Evolutionary conservation across 2,329 filamentous ascomycete genomes (phyloP).

Genomic region (Pyrenochaeta sp.): DNA sequence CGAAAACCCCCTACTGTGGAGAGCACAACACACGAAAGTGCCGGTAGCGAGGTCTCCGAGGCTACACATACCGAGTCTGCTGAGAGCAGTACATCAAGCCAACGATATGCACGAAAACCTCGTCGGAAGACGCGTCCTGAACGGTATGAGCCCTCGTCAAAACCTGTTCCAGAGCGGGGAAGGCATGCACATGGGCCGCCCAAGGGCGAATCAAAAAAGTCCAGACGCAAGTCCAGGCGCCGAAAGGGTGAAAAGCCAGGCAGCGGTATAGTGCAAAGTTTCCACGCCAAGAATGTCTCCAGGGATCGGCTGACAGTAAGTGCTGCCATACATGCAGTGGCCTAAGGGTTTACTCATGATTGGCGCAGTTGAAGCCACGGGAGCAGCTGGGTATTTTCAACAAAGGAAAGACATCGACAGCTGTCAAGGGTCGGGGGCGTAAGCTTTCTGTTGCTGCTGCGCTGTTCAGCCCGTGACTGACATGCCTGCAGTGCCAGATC

Average conservation of each 20-base stretch:
- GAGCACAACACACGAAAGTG: slow-evolving; percentile 10
- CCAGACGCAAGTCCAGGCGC: slow-evolving; percentile 45
- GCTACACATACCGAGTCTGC: slow-evolving; percentile 19
- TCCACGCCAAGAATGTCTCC: slow-evolving; percentile 55
- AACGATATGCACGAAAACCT: slow-evolving; percentile 52
- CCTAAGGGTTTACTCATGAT: slow-evolving; percentile 30
- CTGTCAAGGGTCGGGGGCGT: slow-evolving; percentile 54
- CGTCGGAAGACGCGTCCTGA: slow-evolving; percentile 57
- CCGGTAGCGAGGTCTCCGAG: slow-evolving; percentile 23
- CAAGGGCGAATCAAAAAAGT: slow-evolving; percentile 40
- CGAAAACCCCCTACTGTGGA: slow-evolving; percentile 10
- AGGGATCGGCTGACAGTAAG: slow-evolving; percentile 57
- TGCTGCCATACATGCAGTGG: slow-evolving; percentile 14
- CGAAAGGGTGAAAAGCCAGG: slow-evolving; percentile 47
- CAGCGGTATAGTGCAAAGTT: slow-evolving; percentile 50
- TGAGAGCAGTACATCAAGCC: slow-evolving; percentile 24
- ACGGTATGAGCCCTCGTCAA: slow-evolving; percentile 51
- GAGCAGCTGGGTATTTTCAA: slow-evolving; percentile 56
- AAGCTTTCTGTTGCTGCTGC: slow-evolving; percentile 25
- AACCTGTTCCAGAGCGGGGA: slow-evolving; percentile 34
- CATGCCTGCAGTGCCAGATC: slow-evolving; percentile 55
- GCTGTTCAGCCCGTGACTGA: slow-evolving; percentile 26
- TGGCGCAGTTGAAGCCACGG: slow-evolving; percentile 53
- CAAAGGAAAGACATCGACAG: slow-evolving; percentile 57
- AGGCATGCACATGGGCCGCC: slow-evolving; percentile 21